Conservation (phyloP, 2,329 filamentous ascomycete genomes). For the Claviceps maximensis region DNA sequence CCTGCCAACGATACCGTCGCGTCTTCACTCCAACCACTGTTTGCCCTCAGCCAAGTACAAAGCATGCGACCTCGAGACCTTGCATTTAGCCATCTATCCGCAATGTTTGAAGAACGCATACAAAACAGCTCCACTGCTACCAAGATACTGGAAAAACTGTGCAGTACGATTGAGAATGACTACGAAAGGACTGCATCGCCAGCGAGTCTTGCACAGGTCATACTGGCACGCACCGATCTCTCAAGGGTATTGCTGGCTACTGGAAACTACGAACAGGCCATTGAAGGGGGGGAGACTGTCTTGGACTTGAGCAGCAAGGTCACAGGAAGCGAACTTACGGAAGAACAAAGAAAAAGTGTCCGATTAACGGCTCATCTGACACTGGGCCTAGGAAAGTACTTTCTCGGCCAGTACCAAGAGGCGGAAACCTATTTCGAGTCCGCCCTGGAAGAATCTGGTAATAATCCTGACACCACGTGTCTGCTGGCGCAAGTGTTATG, state of each 20-base stretch:
- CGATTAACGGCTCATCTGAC: constrained; percentile 78
- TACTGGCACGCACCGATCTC: constrained; percentile 74
- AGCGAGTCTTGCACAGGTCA: constrained; percentile 60
- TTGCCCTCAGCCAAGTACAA: constrained; percentile 72
- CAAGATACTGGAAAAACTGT: constrained; percentile 50
- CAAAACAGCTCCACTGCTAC: constrained; percentile 54
- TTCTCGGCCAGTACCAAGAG: constrained; percentile 47
- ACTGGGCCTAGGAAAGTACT: constrained; percentile 71
- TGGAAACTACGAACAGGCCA: constrained; percentile 51
- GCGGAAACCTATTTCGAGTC: constrained; percentile 70
- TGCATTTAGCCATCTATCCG: constrained; percentile 61
- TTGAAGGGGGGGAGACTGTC: constrained; percentile 69
- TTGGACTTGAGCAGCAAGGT: constrained; percentile 66
- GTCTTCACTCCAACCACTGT: constrained; percentile 71
- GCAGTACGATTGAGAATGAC: constrained; percentile 57
- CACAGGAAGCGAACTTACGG: constrained; percentile 49
- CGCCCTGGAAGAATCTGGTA: constrained; percentile 62
- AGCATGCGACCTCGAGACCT: constrained; percentile 58
- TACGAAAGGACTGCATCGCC: constrained; percentile 76
- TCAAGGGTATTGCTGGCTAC: constrained; percentile 69
- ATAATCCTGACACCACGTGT: constrained; percentile 73
- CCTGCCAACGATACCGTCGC: constrained; percentile 36
- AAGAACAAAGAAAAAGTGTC: constrained; percentile 53
- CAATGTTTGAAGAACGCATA: constrained; percentile 71
- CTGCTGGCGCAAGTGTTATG: constrained; percentile 84